These are phyloP conservation scores for Dalbergia cultrata DNA, from an alignment of 306 rosid species.

Conservation along the genomic window DNA sequence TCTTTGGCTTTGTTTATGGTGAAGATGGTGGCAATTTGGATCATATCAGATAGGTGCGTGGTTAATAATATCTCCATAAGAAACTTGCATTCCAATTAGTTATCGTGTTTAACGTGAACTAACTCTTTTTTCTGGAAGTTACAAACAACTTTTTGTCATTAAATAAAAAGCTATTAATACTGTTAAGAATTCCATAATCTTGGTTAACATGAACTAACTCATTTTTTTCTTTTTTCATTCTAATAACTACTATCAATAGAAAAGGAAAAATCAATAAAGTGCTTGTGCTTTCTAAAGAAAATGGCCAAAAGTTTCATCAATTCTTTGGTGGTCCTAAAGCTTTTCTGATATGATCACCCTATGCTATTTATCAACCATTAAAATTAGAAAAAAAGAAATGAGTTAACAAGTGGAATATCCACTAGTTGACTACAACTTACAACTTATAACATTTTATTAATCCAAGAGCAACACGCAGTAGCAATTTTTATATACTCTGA, in stretches of 20 bases:
- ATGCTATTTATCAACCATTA: conserved; percentile 47
- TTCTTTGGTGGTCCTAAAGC: conserved; percentile 57
- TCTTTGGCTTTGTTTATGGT: conserved; percentile 68
- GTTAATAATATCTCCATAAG: conserved; percentile 2
- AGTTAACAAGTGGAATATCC: conserved; percentile 16
- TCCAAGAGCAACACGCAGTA: background rate
- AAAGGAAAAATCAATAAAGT: conserved; percentile 42
- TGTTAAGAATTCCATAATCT: background rate
- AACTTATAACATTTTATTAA: background rate
- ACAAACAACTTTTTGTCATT: conserved; percentile 10
- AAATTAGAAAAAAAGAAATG: conserved; percentile 7
- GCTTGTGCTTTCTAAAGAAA: conserved; percentile 53
- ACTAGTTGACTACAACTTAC: background rate
- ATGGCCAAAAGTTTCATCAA: conserved; percentile 56
- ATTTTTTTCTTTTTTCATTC: background rate
- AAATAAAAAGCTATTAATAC: background rate
- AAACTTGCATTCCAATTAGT: conserved; percentile 31
- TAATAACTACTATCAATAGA: conserved; percentile 22
- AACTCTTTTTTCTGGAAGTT: background rate
- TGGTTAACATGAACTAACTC: background rate
- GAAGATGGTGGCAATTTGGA: conserved; percentile 70
- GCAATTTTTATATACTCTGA: background rate
- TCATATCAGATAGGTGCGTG: conserved; percentile 63
- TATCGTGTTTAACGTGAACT: background rate
- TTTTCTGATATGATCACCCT: conserved; percentile 53